Percentiles rank a stretch among this genome's conserved stretches.
Evolutionary conservation across 2,329 filamentous ascomycete genomes (phyloP).

Genomic region (Pyrenochaeta sp.): DNA sequence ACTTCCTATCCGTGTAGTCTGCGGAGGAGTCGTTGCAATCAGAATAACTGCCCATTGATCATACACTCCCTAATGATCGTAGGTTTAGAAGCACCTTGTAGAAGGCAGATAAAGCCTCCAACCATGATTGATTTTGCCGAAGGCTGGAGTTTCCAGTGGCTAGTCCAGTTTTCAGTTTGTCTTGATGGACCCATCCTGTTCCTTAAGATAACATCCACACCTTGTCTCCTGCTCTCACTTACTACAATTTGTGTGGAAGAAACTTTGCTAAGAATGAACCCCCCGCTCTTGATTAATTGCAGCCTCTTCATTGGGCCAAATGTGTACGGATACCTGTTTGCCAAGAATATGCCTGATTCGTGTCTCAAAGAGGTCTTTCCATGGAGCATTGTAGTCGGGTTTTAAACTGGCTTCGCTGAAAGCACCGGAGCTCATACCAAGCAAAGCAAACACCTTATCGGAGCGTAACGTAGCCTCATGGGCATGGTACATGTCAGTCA

Average conservation of each 20-base stretch:
- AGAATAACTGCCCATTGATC: too few species aligned
- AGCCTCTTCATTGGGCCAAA: background rate
- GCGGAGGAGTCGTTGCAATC: too few species aligned
- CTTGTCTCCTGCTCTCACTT: background rate
- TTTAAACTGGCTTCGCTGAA: background rate
- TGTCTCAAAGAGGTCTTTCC: conserved; percentile 6
- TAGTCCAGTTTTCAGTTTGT: too few species aligned
- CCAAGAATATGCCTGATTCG: conserved; percentile 7
- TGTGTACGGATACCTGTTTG: background rate
- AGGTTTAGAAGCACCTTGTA: too few species aligned
- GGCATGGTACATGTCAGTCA: conserved; percentile 19
- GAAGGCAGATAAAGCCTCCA: too few species aligned
- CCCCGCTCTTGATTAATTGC: background rate
- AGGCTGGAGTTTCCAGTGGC: background rate
- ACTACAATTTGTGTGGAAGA: background rate
- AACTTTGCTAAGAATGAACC: background rate
- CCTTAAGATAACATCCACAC: background rate
- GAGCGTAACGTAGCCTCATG: conserved; percentile 10
- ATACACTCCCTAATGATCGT: too few species aligned
- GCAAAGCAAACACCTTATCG: conserved; percentile 20
- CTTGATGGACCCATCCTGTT: too few species aligned
- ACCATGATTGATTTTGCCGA: too few species aligned
- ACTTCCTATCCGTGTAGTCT: too few species aligned
- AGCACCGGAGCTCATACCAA: conserved; percentile 16
- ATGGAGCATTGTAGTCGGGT: conserved; percentile 9